phyloP scores from a whole-genome alignment of 2,329 filamentous ascomycete genomes.

The Hymenoscyphus linearis region DNA sequence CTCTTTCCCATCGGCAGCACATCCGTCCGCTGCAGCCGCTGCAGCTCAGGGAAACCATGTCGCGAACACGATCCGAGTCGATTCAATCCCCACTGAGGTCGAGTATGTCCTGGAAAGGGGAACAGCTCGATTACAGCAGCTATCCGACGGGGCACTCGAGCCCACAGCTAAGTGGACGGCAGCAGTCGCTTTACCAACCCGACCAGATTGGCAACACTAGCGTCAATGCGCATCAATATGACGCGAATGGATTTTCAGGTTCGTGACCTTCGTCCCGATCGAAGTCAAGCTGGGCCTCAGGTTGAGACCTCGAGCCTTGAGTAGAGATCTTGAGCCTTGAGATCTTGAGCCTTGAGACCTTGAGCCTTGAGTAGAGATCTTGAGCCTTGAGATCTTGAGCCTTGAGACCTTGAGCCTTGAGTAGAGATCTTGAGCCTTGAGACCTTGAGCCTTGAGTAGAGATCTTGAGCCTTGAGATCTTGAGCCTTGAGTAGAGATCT shows the following conservation, averaged over 20 bases:
- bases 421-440: too few species aligned
- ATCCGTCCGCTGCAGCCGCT: slow-evolving; percentile 52
- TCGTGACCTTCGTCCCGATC: slow-evolving; percentile 17
- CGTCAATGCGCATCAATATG: slow-evolving; percentile 43
- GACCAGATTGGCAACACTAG: slow-evolving; percentile 41
- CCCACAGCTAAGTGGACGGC: slow-evolving; percentile 42
- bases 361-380: too few species aligned
- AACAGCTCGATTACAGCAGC: slow-evolving; percentile 49
- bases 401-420: too few species aligned
- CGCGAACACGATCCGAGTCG: slow-evolving; percentile 51
- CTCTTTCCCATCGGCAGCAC: slow-evolving; percentile 41
- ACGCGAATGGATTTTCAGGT: slow-evolving; percentile 49
- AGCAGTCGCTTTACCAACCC: slow-evolving; percentile 46
- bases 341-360: too few species aligned
- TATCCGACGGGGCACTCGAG: slow-evolving; percentile 44
- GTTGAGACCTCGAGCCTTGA: too few species aligned
- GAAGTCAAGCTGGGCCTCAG: too few species aligned
- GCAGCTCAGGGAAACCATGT: slow-evolving; percentile 52
- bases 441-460: too few species aligned
- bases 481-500: too few species aligned
- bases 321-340: too few species aligned
- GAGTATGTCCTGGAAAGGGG: slow-evolving; percentile 59
- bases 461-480: too few species aligned
- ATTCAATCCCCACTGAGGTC: slow-evolving; percentile 54
- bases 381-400: too few species aligned